Percentiles rank a stretch among this genome's conserved stretches.
These are phyloP conservation scores for Gamsiella multidivaricata DNA, from an alignment of 192 early-diverging fungal genomes.

Conservation along the genomic window DNA sequence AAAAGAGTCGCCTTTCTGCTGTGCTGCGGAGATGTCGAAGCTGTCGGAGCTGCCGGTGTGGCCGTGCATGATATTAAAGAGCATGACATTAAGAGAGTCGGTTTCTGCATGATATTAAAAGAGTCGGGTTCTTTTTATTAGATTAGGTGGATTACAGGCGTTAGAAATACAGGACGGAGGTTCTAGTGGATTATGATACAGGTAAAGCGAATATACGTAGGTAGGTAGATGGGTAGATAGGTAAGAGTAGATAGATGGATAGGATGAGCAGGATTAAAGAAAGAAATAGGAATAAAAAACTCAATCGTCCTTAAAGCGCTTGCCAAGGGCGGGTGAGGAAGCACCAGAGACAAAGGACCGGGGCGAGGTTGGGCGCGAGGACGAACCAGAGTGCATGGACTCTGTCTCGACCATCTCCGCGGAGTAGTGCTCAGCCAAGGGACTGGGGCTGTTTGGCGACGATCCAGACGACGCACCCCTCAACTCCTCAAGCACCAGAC, in stretches of 20 bases:
- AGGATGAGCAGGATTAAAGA: slow-evolving; percentile 1
- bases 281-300: not conserved
- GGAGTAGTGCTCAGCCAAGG: slow-evolving; percentile 4
- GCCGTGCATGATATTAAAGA: no score
- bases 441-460: slow-evolving; percentile 34
- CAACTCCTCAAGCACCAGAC: slow-evolving; percentile 31
- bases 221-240: no score
- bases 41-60: no score
- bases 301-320: slow-evolving; percentile 50
- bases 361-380: slow-evolving; percentile 15
- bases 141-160: no score
- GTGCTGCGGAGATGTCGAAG: no score
- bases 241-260: not conserved
- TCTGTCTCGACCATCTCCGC: slow-evolving; percentile 4
- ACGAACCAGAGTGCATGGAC: not conserved
- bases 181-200: no score
- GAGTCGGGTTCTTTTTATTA: no score
- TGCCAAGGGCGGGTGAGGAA: slow-evolving; percentile 33
- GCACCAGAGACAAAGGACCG: slow-evolving; percentile 28
- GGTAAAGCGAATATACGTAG: no score
- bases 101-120: no score
- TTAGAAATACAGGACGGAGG: no score
- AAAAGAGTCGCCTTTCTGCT: no score
- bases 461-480: slow-evolving; percentile 10
- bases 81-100: no score